Percentiles rank a stretch among this genome's conserved stretches.
Conservation (phyloP, 169 alveolate genomes). For the Toxoplasma gondii region DNA sequence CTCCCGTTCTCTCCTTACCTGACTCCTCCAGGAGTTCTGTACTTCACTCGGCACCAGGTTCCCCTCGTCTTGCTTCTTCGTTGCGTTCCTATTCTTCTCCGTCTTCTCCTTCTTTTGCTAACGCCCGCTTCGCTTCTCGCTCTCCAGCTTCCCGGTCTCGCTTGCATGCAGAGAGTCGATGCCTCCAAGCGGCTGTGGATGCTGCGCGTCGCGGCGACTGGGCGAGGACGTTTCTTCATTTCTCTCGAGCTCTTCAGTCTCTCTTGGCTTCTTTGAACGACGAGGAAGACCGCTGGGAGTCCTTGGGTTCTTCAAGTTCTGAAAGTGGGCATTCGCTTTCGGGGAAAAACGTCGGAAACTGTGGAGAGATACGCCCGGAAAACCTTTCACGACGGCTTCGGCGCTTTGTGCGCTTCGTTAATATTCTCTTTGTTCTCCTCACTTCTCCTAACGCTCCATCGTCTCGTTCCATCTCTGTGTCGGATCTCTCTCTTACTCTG, state of each 20-base stretch:
- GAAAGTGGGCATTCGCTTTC: no score
- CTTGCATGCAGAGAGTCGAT: not conserved
- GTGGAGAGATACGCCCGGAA: not conserved
- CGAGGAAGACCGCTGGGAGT: not conserved
- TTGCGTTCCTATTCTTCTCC: not conserved
- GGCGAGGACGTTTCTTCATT: not conserved
- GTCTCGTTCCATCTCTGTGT: not conserved
- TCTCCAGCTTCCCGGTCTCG: not conserved
- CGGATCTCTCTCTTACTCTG: not conserved
- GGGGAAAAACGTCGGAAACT: no score
- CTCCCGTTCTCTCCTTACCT: not conserved
- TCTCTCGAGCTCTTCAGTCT: not conserved
- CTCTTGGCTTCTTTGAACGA: not conserved
- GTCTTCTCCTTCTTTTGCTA: not conserved
- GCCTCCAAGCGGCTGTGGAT: not conserved
- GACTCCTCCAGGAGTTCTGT: not conserved
- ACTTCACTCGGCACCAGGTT: no score
- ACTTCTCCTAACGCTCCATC: not conserved
- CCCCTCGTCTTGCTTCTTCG: no score
- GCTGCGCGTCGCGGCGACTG: not conserved
- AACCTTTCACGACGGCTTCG: not conserved
- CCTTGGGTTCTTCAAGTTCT: not conserved
- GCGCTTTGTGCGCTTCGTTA: not conserved
- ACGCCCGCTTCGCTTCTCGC: not conserved
- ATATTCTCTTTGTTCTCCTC: constrained; percentile 36